Evolutionary conservation across 176 grass and related monocot species (phyloP), one percentile per base, ranked within the genome.

Genomic region (Aegilops longissima): DNA sequence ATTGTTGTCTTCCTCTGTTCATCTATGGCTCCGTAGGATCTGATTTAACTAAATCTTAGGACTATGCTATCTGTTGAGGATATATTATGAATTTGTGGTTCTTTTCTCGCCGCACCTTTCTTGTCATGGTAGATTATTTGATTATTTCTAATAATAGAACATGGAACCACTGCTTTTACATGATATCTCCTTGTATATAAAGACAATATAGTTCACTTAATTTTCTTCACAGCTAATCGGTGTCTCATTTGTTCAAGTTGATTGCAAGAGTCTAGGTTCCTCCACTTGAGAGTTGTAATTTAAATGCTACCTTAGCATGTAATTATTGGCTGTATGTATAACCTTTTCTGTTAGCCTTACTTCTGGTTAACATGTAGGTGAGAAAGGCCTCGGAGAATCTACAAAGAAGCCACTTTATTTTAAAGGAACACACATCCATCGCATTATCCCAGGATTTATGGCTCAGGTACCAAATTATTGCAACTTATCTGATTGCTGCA

Each of bases 401-500:
- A 95, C 93, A 31, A 36, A 84, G 71, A 90, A 87, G 30, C 71
- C 93, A 79, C 84, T 95, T 59, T 70, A 90, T 89, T 92, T 79
- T 83, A 95, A 92, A 81, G 88, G 90, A 82, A 92, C 93, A 63
- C 34, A 66, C 14, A 58, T 95, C 40, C 90, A 95, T 84, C 93
- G 88, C 71, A 95, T 95, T 65, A 76, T 95, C n/a, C 77, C 88
- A 82, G 90, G 88, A 49, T 92, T 95, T 89, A 86, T 90, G 88
- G 93, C 88, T 79, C 90, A 95, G 91, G 93, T 95, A 89, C 65
- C 77, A 29, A 58, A 79, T 62, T 24, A 70, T 76, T 52, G 20
- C 10, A 76, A 51, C 72, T 70, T 21, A 47, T 42, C 25, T 71
- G 47, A 74, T 4, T 71, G 13, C 51, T 70, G 17, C 30, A 54